Evolutionary conservation across 2,329 filamentous ascomycete species (phyloP), one percentile per base, ranked within the genome.

Genomic region (Diaporthe sp.): DNA sequence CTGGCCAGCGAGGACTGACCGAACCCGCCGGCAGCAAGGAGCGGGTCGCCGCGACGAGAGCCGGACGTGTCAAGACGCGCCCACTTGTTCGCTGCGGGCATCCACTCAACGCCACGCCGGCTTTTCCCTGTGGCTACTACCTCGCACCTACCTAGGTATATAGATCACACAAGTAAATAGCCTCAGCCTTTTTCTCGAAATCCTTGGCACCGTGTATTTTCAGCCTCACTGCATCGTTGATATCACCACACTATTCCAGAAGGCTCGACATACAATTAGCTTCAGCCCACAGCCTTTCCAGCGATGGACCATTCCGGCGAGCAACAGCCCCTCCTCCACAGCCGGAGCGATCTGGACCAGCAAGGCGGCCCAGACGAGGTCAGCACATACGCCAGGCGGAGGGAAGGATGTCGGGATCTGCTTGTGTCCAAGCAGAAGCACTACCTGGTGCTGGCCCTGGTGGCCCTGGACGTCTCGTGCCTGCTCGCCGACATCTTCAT

Each of bases 401-500:
- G 51, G n/a, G 12, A 19, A n/a, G 61, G 28, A 17, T 76, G 72
- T 37, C 74, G 44, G 55, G 31, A 25, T n/a, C 49, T 77, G 53
- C 74, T 77, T 4, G 22, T 76, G 37, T 81, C 81, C 62, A 80
- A 79, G 70, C 49, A 80, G 57, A 88, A 88, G 79, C 87, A 89
- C 79, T 88, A 85, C 79, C 62, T 85, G 65, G 79, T 88, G 77
- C 81, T 89, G 78, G 81, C 79, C 4, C 79, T 88, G 19, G 85
- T 89, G 46, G 80, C 86, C 6, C 81, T 89, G 53, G 87, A 89
- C 76, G 86, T 88, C 60, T 80, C 82, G 0, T 84, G 84, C 39
- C 84, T 89, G 71, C 80, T 89, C 57, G 83, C 83, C 61, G 87
- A 88, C 75, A 84, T 90, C 75, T 86, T 89, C 76, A 83, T 89